phyloP scores from a whole-genome alignment of 2,329 filamentous ascomycete species.

The Ceratocystis cubensis region DNA sequence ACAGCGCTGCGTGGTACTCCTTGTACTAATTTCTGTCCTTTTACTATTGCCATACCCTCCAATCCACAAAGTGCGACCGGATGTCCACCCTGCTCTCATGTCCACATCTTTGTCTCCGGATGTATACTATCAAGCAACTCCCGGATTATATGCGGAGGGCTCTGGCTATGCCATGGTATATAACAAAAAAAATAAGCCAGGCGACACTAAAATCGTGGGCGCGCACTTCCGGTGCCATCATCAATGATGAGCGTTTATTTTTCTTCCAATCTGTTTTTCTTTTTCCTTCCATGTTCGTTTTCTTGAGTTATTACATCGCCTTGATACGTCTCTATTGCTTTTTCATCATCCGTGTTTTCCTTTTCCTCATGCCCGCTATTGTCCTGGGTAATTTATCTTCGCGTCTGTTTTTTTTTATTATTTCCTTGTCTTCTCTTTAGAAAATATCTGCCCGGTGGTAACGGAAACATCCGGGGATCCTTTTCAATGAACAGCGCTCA shows the following conservation, averaged over 20 bases:
- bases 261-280: conserved; percentile 7
- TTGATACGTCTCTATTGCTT: background rate
- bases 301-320: background rate
- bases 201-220: background rate
- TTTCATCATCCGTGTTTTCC: background rate
- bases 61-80: background rate
- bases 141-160: background rate
- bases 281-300: conserved; percentile 7
- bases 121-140: background rate
- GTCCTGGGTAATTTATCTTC: background rate
- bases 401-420: background rate
- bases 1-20: background rate
- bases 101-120: background rate
- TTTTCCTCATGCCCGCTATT: conserved; percentile 9
- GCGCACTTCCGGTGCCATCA: background rate
- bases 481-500: background rate
- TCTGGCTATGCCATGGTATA: background rate
- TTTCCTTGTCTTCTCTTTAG: background rate
- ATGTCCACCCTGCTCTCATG: background rate
- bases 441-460: background rate
- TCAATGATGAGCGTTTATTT: conserved; percentile 8
- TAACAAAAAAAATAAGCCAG: background rate
- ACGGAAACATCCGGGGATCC: conserved; percentile 8
- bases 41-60: background rate
- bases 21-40: conserved; percentile 8